These are phyloP conservation scores for Daldinia childiae DNA, from an alignment of 495 filamentous ascomycete genomes.

Conservation along the genomic window DNA sequence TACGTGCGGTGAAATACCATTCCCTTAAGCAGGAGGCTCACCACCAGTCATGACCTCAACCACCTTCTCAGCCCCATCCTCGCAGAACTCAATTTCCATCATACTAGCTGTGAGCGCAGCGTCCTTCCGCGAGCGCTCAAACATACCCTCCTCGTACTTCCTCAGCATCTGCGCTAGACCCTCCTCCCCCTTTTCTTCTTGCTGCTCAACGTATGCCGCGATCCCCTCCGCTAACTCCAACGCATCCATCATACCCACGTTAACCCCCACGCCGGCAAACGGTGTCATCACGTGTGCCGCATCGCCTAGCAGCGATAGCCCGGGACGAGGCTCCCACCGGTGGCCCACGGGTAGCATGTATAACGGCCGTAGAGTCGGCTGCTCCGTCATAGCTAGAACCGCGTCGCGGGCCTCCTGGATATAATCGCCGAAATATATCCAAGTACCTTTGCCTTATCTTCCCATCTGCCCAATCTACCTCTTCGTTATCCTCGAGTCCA, in stretches of 20 bases:
- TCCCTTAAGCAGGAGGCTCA: background rate
- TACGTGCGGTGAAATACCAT: too few species aligned
- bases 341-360: slow-evolving; percentile 64
- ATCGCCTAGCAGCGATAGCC: slow-evolving; percentile 67
- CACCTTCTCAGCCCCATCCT: slow-evolving; percentile 30
- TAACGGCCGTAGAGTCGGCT: slow-evolving; percentile 43
- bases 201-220: slow-evolving; percentile 14
- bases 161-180: slow-evolving; percentile 26
- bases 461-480: slow-evolving; percentile 42
- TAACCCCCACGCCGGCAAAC: slow-evolving; percentile 68
- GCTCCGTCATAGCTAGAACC: slow-evolving; percentile 20
- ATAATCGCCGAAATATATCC: slow-evolving; percentile 53
- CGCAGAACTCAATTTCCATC: slow-evolving; percentile 29
- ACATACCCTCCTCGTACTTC: slow-evolving; percentile 43
- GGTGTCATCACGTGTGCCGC: slow-evolving; percentile 71
- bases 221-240: slow-evolving; percentile 55
- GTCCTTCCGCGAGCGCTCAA: slow-evolving; percentile 29
- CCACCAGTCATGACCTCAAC: slow-evolving; percentile 15
- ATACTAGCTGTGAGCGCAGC: slow-evolving; percentile 28
- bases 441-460: slow-evolving; percentile 46
- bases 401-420: slow-evolving; percentile 45
- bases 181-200: background rate
- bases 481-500: slow-evolving; percentile 39
- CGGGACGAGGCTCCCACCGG: slow-evolving; percentile 55
- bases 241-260: slow-evolving; percentile 66